A percentile compares a stretch with the other conserved stretches of the same genome.
Evolutionary conservation across 108 stramenopile species (phyloP).

Genomic region (Cyclotella sp.): DNA sequence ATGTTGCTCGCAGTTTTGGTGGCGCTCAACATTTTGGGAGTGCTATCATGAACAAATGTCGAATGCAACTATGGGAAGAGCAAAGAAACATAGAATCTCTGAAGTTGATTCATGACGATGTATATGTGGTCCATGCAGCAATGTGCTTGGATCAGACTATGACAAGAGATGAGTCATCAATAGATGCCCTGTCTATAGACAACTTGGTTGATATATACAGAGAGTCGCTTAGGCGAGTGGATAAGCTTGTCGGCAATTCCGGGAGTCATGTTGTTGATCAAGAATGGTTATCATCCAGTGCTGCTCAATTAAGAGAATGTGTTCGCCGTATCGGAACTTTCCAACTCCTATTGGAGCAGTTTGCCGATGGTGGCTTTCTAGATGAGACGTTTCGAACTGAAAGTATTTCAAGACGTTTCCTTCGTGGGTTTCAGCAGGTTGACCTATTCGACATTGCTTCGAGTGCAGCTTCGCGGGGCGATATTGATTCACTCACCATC

Average conservation of each 20-base stretch:
- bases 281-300: slow-evolving; percentile 30
- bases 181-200: slow-evolving; percentile 15
- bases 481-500: slow-evolving; percentile 59
- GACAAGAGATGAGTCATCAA: not conserved
- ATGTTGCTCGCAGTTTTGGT: slow-evolving; percentile 43
- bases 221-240: slow-evolving; percentile 42
- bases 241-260: slow-evolving; percentile 1
- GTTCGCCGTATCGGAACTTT: slow-evolving; percentile 61
- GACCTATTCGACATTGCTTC: slow-evolving; percentile 48
- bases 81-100: slow-evolving; percentile 34
- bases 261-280: slow-evolving; percentile 14
- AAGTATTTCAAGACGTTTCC: slow-evolving; percentile 40
- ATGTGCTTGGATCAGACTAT: slow-evolving; percentile 15
- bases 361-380: slow-evolving; percentile 13
- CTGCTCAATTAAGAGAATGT: slow-evolving; percentile 29
- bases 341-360: slow-evolving; percentile 50
- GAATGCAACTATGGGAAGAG: slow-evolving; percentile 49
- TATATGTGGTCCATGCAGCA: slow-evolving; percentile 45
- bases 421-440: slow-evolving; percentile 43
- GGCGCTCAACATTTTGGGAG: slow-evolving; percentile 30
- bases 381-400: slow-evolving; percentile 2
- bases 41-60: slow-evolving; percentile 51
- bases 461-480: slow-evolving; percentile 60
- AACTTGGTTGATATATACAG: slow-evolving; percentile 31
- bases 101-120: slow-evolving; percentile 42